Conservation (phyloP, 345 rosid species). For the Populus pruinosa region DNA sequence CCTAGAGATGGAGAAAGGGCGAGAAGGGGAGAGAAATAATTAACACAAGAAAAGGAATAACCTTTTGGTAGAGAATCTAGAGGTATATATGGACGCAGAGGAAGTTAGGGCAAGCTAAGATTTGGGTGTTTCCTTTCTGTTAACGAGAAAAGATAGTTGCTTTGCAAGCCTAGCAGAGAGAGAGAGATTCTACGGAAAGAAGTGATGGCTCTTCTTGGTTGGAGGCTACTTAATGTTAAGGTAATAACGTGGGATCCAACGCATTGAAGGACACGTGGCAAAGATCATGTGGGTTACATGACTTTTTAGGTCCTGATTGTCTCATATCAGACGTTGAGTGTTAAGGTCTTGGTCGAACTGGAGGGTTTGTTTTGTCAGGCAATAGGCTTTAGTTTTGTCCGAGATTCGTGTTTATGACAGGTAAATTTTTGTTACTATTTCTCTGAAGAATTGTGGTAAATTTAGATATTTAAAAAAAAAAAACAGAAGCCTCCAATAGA, state of each 20-base stretch:
- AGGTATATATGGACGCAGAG: neutral
- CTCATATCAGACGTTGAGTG: conserved; percentile 18
- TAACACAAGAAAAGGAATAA: neutral
- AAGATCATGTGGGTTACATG: conserved; percentile 7
- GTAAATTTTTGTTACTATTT: neutral
- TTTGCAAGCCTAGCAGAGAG: neutral
- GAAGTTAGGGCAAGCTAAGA: neutral
- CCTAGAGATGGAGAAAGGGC: neutral
- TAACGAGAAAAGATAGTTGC: neutral
- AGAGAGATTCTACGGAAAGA: neutral
- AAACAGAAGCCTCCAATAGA: neutral
- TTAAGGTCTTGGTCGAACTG: neutral
- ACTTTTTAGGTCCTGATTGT: neutral
- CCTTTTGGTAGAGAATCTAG: neutral
- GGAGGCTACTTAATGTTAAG: neutral
- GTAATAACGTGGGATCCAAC: conserved; percentile 34
- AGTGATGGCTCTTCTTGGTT: neutral
- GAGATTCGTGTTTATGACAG: too few species aligned
- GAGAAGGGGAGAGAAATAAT: neutral
- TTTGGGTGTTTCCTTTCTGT: neutral
- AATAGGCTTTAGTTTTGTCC: too few species aligned
- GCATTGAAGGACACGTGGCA: conserved; percentile 25
- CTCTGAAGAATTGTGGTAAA: neutral
- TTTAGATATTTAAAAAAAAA: neutral
- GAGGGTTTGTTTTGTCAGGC: too few species aligned